Percentiles rank a stretch among this genome's conserved stretches.
phyloP scores from a whole-genome alignment of 2,329 filamentous ascomycete genomes.

The Aspergillus japonicus region DNA sequence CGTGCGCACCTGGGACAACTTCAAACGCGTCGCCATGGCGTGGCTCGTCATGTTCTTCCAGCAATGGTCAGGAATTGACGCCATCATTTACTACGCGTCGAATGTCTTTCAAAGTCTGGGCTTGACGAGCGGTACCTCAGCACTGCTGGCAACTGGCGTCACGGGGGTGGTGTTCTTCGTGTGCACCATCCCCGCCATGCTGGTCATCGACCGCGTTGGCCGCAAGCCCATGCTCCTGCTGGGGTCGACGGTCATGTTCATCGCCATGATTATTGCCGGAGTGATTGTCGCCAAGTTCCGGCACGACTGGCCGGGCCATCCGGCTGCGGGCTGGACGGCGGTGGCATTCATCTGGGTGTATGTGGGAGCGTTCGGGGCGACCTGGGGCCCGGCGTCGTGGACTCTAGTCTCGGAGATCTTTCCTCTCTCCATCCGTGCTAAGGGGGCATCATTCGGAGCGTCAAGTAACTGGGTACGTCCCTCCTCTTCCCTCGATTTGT shows the following conservation, averaged over 20 bases:
- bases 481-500: too few species aligned
- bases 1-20: slow-evolving; percentile 45
- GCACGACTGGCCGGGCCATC: slow-evolving; percentile 28
- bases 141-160: slow-evolving; percentile 36
- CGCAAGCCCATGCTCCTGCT: slow-evolving; percentile 30
- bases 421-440: slow-evolving; percentile 29
- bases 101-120: slow-evolving; percentile 37
- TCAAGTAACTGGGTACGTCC: slow-evolving; percentile 28
- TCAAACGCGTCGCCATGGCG: slow-evolving; percentile 48
- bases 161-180: slow-evolving; percentile 35
- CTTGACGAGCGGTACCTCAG: slow-evolving; percentile 33
- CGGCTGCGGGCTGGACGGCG: slow-evolving; percentile 28
- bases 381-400: slow-evolving; percentile 32
- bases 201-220: slow-evolving; percentile 30
- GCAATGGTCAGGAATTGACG: slow-evolving; percentile 47
- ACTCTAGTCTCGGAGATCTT: slow-evolving; percentile 31
- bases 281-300: slow-evolving; percentile 30
- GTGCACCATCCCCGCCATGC: slow-evolving; percentile 32
- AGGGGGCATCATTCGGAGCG: slow-evolving; percentile 29
- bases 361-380: slow-evolving; percentile 26
- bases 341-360: slow-evolving; percentile 32
- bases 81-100: slow-evolving; percentile 47
- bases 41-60: slow-evolving; percentile 52
- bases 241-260: slow-evolving; percentile 26
- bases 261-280: slow-evolving; percentile 27